Evolutionary conservation across 2,329 filamentous ascomycete species (phyloP), one percentile per base, ranked within the genome.

Genomic region (Bipolaris oryzae): DNA sequence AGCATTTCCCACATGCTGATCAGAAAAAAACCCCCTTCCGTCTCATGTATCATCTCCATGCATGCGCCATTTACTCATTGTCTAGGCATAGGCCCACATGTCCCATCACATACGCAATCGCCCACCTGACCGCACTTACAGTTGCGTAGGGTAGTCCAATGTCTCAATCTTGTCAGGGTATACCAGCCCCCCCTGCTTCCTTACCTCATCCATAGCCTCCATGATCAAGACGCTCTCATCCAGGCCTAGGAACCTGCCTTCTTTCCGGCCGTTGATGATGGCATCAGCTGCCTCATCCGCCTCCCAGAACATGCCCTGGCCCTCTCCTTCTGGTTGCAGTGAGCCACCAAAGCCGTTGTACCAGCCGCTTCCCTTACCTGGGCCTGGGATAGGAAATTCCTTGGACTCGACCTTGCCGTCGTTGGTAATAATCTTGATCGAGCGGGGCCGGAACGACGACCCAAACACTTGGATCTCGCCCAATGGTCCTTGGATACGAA

Each of bases 231-330:
- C 81, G 70, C 89, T 94, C 82, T 96, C 92, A 43, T 88, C 86
- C 76, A 95, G 78, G 11, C 83, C 83, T 45, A 76, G 67, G 52
- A 64, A 75, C 53, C 84, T 82, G 72, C 91, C 92, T 80, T 96
- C 88, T 69, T 88, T 84, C 77, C 86, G 87, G 20, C 91, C 90
- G 72, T 95, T 91, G 41, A 89, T 82, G 55, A 96, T 72, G 64
- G 89, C 91, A 43, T 87, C 82, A 25, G 88, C 90, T 62, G 86
- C 89, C 79, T 92, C 90, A 73, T 93, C 90, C 1, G 91, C 91
- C 75, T 93, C 89, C 89, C 89, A 94, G 78, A 91, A 95, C 90
- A 96, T 95, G 47, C 91, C 92, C 62, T 91, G 88, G 10, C 91
- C 91, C 65, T 81, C 77, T 13, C 81, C 83, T 25, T 86, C 85